These are phyloP conservation scores for Conringia planisiliqua DNA, from an alignment of 345 rosid species.

Conservation along the genomic window DNA sequence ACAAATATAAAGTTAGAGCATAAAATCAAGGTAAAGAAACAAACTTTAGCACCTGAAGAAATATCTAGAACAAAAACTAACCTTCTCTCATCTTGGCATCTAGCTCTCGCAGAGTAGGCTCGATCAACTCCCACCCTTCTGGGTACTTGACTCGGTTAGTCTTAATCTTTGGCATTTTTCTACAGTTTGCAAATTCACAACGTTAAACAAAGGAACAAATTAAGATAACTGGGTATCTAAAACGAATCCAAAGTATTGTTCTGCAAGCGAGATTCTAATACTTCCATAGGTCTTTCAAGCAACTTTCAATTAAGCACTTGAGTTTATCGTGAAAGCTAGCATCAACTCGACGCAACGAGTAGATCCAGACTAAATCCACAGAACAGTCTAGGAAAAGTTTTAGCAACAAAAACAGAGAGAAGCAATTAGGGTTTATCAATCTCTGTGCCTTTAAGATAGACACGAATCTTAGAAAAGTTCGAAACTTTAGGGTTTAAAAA, in stretches of 20 bases:
- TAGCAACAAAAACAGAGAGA: neutral
- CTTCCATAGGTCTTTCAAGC: neutral
- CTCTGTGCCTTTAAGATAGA: neutral
- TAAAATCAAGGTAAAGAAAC: neutral
- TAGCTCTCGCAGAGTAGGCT: constrained; percentile 65
- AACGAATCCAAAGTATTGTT: neutral
- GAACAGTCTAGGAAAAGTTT: neutral
- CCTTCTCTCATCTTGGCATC: constrained; percentile 88
- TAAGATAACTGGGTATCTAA: neutral
- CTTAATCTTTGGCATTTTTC: constrained; percentile 69
- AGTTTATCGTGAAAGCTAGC: too few species aligned
- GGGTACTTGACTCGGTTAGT: constrained; percentile 65
- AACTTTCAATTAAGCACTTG: neutral
- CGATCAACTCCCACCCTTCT: constrained; percentile 81
- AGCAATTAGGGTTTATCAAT: neutral
- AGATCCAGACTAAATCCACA: neutral
- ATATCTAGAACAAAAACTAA: neutral
- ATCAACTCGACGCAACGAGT: too few species aligned
- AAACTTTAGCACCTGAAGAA: neutral
- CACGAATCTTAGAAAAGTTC: neutral
- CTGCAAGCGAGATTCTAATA: neutral
- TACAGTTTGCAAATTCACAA: neutral
- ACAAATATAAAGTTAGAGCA: neutral
- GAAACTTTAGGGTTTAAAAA: neutral
- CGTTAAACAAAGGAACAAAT: neutral